Evolutionary conservation across 345 rosid species (phyloP), one percentile per base, ranked within the genome.

Genomic region (Eucalyptus curtisii): DNA sequence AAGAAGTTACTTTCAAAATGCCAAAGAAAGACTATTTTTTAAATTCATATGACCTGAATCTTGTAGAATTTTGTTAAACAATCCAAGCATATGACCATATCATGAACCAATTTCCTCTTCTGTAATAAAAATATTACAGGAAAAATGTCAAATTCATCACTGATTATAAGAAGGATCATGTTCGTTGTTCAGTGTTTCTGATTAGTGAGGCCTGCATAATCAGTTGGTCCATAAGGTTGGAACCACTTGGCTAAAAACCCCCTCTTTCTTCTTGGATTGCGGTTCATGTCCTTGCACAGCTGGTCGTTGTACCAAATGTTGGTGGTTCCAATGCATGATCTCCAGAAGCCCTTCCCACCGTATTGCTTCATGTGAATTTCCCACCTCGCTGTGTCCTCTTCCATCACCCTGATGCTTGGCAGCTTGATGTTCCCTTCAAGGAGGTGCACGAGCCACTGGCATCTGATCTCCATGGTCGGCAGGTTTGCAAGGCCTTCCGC

Each of bases 231-330:
- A 52, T 91, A 79, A 33, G 93, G 93, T 48, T 91, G 90, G 49
- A 92, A 91, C 79, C 89, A 81, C 50, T 92, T 91, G n/a, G 91
- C 90, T 25, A 89, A 89, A 49, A 91, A 33, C 14, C 91, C 91
- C 24, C 88, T 92, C 91, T 91, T 91, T 59, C 93, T 53, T 37
- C 44, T 57, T 3, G 88, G 91, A 27, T 91, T 89, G 87, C 90
- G n/a, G 19, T 90, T 89, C 91, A 92, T 91, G 47, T 90, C 92
- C 57, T 49, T 88, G 93, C 93, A 92, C 15, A 90, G 49, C 71
- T 88, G 91, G 55, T 88, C 92, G 40, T 91, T 90, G 52, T 90
- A 90, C 91, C 91, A 92, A 48, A 91, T 84, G 87, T 88, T 90
- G 25, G 76, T 47, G 15, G 89, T 45, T 40, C 87, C 87, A 40